Conservation (phyloP, 2,329 filamentous ascomycete species). For the Aspergillus chevalieri region DNA sequence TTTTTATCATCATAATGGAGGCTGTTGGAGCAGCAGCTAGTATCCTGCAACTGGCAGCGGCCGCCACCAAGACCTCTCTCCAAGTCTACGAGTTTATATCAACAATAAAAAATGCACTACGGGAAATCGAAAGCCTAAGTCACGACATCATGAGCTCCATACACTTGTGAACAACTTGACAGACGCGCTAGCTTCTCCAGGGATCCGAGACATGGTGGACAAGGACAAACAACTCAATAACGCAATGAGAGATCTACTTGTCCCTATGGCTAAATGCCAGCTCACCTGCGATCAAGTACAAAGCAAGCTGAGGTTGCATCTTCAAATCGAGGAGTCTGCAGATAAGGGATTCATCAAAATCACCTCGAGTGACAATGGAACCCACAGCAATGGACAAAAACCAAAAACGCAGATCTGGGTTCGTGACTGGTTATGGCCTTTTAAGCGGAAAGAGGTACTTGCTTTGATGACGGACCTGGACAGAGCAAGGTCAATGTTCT, state of each 20-base stretch:
- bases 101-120: constrained; percentile 3
- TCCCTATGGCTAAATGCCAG: constrained; percentile 2
- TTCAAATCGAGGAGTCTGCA: no score
- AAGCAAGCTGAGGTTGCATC: background rate
- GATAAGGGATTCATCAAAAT: no score
- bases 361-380: no score
- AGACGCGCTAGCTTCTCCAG: background rate
- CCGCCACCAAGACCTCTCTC: background rate
- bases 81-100: constrained; percentile 5
- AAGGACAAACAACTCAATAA: constrained; percentile 2
- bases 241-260: background rate
- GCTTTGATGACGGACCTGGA: background rate
- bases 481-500: background rate
- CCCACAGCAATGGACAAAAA: no score
- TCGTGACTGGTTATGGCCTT: background rate
- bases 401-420: background rate
- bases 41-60: constrained; percentile 2
- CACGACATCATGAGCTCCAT: constrained; percentile 1
- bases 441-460: background rate
- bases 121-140: background rate
- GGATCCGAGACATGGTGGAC: background rate
- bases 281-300: background rate
- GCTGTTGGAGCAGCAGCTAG: background rate
- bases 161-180: constrained; percentile 3
- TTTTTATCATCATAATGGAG: background rate